phyloP scores from a whole-genome alignment of 768 basidiomycete species.

The Tylopilus subfusipes region DNA sequence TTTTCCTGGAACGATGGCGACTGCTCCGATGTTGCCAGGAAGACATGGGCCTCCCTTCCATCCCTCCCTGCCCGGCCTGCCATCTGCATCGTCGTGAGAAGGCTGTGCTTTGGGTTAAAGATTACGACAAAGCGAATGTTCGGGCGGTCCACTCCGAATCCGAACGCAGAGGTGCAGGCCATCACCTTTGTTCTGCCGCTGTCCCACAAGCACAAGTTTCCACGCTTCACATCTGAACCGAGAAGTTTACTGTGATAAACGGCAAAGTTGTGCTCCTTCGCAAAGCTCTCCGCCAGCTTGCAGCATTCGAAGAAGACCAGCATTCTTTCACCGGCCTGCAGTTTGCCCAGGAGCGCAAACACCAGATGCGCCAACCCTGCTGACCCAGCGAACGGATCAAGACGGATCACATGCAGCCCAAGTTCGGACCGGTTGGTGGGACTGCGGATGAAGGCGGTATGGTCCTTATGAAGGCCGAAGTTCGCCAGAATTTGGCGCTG shows the following conservation, averaged over 20 bases:
- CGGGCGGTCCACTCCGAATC: not conserved
- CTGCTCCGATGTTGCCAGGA: not conserved
- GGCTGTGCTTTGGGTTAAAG: not conserved
- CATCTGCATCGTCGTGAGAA: not conserved
- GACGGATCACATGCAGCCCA: not conserved
- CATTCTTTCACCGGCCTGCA: not conserved
- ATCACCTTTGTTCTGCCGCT: not conserved
- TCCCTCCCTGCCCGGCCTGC: not conserved
- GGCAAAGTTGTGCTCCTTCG: not conserved
- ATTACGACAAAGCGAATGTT: not conserved
- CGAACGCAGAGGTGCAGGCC: slow-evolving; percentile 1
- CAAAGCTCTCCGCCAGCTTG: not conserved
- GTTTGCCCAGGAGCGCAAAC: not conserved
- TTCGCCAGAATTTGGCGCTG: not conserved
- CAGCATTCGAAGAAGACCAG: not conserved
- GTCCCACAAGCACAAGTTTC: not conserved
- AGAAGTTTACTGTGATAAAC: not conserved
- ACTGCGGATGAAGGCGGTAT: too few relatives aligned
- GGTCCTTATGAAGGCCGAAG: not conserved
- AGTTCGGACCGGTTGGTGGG: slow-evolving; percentile 4
- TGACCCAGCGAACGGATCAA: not conserved
- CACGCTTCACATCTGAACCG: not conserved
- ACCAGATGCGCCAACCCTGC: not conserved
- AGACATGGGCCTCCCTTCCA: not conserved
- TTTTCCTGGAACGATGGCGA: not conserved